Conservation (phyloP, 1,139 yeast species). For the Geotrichum restrictum region DNA sequence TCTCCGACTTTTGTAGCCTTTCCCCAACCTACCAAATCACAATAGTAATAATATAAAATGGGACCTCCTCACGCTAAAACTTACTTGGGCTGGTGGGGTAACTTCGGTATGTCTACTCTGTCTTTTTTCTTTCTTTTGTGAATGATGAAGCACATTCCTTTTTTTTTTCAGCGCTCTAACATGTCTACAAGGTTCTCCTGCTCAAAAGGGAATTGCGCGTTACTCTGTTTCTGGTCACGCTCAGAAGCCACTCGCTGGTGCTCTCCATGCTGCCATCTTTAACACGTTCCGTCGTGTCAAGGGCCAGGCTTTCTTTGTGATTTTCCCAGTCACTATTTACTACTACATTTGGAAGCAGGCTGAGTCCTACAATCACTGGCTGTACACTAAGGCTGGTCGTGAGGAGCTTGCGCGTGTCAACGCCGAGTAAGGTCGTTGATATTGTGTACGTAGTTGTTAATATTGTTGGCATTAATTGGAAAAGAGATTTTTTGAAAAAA, state of each 20-base stretch:
- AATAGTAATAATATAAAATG: constrained; percentile 41
- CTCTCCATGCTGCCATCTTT: constrained; percentile 79
- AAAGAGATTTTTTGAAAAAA: no score
- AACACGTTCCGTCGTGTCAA: constrained; percentile 93
- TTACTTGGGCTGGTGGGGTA: constrained; percentile 98
- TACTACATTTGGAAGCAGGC: constrained; percentile 88
- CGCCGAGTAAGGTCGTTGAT: no score
- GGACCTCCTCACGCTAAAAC: constrained; percentile 72
- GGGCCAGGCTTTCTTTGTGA: constrained; percentile 74
- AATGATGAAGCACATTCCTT: background rate
- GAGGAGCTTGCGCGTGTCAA: constrained; percentile 65
- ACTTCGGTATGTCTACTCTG: constrained; percentile 42
- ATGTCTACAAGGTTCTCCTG: constrained; percentile 29
- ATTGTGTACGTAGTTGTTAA: no score
- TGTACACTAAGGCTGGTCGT: constrained; percentile 97
- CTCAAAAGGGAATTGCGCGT: constrained; percentile 30
- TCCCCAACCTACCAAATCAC: constrained; percentile 7
- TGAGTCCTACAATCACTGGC: constrained; percentile 86
- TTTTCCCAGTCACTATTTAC: constrained; percentile 72
- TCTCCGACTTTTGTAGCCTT: constrained; percentile 12
- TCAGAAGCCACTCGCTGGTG: constrained; percentile 86
- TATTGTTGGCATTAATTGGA: no score
- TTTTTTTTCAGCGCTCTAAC: background rate
- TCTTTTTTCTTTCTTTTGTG: background rate
- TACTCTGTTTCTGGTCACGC: constrained; percentile 93